Base-by-base conservation (phyloP, 176 grass and related monocot genomes). In the Oryza meyeriana region DNA sequence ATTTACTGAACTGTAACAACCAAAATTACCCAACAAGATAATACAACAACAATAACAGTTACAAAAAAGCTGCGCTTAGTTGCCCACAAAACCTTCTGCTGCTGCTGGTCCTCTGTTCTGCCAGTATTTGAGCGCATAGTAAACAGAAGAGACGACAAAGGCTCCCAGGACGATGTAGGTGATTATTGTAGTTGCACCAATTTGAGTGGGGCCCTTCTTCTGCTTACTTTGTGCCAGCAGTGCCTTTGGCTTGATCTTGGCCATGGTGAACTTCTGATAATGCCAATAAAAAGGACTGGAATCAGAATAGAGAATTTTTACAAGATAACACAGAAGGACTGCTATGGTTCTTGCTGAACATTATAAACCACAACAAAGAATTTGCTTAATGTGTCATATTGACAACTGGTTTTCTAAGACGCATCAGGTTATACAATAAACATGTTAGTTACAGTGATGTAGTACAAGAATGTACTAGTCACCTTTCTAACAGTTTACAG, bases 231-330 rank as follows among this genome's bases (percentile, higher is more conserved):
- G 88, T 7, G 82, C 90, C 18, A 95, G 85, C 83, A 95, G 44
- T 14, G 85, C 79, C 81, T 93, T 92, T 25, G 93, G 93, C 85
- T 95, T 95, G 83, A 93, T 82, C 78, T 84, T 95, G 13, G 90
- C 66, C 90, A 95, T 95, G 5, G 29, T 24, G 79, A 26, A 17
- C 67, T 82, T 81, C 78, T 88, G 68, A 20, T 44, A 69, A 30
- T 61, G 24, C 45, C 29, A 82, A 61, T n/a, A 45, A 30, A 78
- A 73, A 57, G n/a, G 28, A 67, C 16, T 9, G 3, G 36, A 67
- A 31, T 90, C 30, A 78, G 79, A 40, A 30, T 33, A 38, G 36
- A 24, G 1, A 50, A 66, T 1, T 13, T 24, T 0, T 22, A 16
- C 0, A 31, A 10, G 8, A 59, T 59, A 20, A 0, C 26, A 77